These are phyloP conservation scores for Cajanus cajan DNA, from an alignment of 306 rosid genomes.

Conservation along the genomic window DNA sequence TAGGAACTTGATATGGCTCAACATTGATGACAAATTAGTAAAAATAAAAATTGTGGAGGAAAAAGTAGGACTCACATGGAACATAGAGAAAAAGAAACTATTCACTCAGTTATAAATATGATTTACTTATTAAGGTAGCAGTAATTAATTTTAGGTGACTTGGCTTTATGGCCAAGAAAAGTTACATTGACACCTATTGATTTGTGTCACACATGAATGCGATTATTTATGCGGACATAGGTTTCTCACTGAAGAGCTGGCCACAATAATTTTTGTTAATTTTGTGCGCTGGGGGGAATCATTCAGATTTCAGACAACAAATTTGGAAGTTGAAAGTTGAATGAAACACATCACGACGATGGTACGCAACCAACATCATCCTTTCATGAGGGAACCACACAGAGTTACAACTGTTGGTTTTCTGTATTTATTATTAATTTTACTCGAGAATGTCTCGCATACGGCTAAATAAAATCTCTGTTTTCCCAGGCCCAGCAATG, in stretches of 20 bases:
- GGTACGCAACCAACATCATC: neutral
- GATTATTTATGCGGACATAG: neutral
- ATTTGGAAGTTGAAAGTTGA: neutral
- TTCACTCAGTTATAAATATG: neutral
- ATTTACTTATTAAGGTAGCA: neutral
- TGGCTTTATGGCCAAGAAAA: neutral
- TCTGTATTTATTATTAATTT: slow-evolving; percentile 7
- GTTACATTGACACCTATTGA: neutral
- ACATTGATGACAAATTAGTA: too few relatives aligned
- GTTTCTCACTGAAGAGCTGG: neutral
- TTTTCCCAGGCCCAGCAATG: neutral
- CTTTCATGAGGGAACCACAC: neutral
- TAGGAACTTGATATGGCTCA: neutral
- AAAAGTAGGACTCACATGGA: neutral
- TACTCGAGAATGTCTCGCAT: neutral
- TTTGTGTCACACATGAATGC: neutral
- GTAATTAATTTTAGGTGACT: neutral
- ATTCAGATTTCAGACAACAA: slow-evolving; percentile 15
- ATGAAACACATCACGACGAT: neutral
- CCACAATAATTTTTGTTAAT: slow-evolving; percentile 11
- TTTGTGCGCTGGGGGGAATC: neutral
- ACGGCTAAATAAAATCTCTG: neutral
- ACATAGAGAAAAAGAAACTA: neutral
- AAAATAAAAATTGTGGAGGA: neutral
- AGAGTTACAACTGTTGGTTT: neutral